Conservation (phyloP, 441 rosid species). For the Croton setiger region DNA sequence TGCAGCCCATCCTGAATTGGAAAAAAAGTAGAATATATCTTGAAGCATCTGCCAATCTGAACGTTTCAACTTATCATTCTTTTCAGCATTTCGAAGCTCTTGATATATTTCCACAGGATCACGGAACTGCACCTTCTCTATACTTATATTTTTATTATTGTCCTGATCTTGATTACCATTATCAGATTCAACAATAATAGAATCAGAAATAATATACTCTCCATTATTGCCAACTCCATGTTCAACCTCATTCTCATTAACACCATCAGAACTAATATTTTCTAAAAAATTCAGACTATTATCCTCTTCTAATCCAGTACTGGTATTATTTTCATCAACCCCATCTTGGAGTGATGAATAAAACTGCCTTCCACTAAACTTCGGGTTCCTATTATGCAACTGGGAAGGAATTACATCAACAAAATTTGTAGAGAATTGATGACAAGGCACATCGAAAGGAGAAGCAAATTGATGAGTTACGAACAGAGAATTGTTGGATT, state of each 20-base stretch:
- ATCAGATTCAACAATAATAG: conserved; percentile 13
- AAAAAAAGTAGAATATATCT: conserved; percentile 49
- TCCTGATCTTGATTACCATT: neutral
- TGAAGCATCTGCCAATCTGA: conserved; percentile 41
- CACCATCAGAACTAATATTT: conserved; percentile 6
- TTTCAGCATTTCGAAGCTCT: conserved; percentile 40
- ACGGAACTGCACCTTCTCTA: conserved; percentile 28
- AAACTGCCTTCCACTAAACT: conserved; percentile 29
- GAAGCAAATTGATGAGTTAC: conserved; percentile 16
- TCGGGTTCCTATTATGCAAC: conserved; percentile 7
- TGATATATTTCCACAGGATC: conserved; percentile 55
- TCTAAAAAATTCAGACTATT: conserved; percentile 11
- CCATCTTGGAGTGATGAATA: conserved; percentile 24
- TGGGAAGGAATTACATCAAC: conserved; percentile 15
- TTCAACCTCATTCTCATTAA: conserved; percentile 5
- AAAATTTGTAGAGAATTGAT: conserved; percentile 21
- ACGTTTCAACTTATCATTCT: conserved; percentile 31
- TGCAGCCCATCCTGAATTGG: conserved; percentile 74
- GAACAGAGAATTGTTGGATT: conserved; percentile 21
- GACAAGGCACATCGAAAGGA: conserved; percentile 18
- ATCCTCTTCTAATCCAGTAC: conserved; percentile 12
- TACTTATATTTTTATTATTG: conserved; percentile 5
- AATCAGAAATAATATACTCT: conserved; percentile 11
- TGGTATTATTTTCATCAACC: conserved; percentile 14
- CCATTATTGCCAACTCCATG: conserved; percentile 17